phyloP scores from a whole-genome alignment of 768 basidiomycete genomes.

The Tylopilus sp. region DNA sequence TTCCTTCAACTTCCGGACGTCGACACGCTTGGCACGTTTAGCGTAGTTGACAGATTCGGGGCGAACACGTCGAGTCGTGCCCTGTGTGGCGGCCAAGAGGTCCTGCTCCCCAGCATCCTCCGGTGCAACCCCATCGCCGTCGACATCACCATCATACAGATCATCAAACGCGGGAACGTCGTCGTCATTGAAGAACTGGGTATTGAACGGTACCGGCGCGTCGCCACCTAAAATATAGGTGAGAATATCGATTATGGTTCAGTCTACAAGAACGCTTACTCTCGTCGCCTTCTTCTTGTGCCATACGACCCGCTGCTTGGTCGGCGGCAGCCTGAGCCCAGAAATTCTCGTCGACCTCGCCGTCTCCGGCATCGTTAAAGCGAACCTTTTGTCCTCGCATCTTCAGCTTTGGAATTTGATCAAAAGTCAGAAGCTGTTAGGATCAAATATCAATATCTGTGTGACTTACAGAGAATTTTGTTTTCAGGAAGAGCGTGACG shows the following conservation, averaged over 20 bases:
- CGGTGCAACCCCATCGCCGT: slow-evolving; percentile 44
- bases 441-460: neutral
- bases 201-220: slow-evolving; percentile 76
- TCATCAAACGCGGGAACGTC: slow-evolving; percentile 73
- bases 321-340: slow-evolving; percentile 95
- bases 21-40: slow-evolving; percentile 93
- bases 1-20: slow-evolving; percentile 94
- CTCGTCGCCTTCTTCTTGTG: slow-evolving; percentile 58
- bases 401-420: slow-evolving; percentile 54
- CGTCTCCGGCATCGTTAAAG: slow-evolving; percentile 62
- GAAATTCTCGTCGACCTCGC: slow-evolving; percentile 93
- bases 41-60: slow-evolving; percentile 93
- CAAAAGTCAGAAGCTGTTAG: neutral
- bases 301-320: slow-evolving; percentile 58
- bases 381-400: slow-evolving; percentile 75
- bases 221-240: slow-evolving; percentile 36
- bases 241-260: neutral
- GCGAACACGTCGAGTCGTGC: slow-evolving; percentile 70
- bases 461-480: slow-evolving; percentile 80
- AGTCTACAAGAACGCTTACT: slow-evolving; percentile 38
- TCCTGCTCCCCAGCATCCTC: slow-evolving; percentile 80
- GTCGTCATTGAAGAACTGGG: slow-evolving; percentile 97
- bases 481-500: slow-evolving; percentile 91
- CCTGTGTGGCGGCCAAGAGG: slow-evolving; percentile 76
- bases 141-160: slow-evolving; percentile 42